These are phyloP conservation scores for Singerocomus inundabilis DNA, from an alignment of 1,284 basidiomycete species.

Conservation along the genomic window DNA sequence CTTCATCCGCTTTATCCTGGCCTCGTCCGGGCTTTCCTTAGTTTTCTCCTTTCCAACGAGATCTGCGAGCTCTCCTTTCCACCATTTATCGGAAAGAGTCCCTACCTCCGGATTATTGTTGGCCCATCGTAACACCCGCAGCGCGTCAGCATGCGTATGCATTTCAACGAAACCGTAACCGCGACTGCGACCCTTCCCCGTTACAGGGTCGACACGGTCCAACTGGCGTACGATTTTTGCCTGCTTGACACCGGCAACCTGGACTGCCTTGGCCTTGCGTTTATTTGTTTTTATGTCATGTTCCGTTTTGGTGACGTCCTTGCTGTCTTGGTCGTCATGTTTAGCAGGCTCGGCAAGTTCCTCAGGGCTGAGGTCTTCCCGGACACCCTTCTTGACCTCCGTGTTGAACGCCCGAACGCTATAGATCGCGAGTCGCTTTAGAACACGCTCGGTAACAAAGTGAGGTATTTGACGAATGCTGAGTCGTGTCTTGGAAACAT, in stretches of 20 bases:
- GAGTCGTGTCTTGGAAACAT: slow-evolving; percentile 91
- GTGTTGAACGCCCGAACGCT: slow-evolving; percentile 77
- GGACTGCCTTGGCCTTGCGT: slow-evolving; percentile 39
- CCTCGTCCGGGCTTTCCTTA: slow-evolving; percentile 43
- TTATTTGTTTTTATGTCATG: slow-evolving; percentile 34
- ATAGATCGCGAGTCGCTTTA: slow-evolving; percentile 86
- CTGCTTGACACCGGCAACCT: slow-evolving; percentile 74
- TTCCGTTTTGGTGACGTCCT: slow-evolving; percentile 32
- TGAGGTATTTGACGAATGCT: slow-evolving; percentile 91
- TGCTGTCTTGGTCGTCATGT: slow-evolving; percentile 23
- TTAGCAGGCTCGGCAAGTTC: slow-evolving; percentile 56
- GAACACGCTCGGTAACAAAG: slow-evolving; percentile 84
- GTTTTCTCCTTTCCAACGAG: slow-evolving; percentile 60
- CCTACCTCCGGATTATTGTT: slow-evolving; percentile 82
- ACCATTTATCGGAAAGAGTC: slow-evolving; percentile 74
- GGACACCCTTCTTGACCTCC: slow-evolving; percentile 69
- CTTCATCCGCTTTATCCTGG: slow-evolving; percentile 55
- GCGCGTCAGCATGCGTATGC: slow-evolving; percentile 82
- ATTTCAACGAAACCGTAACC: slow-evolving; percentile 98
- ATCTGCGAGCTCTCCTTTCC: slow-evolving; percentile 77
- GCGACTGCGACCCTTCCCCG: slow-evolving; percentile 82
- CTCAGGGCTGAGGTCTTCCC: slow-evolving; percentile 67
- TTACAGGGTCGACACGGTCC: slow-evolving; percentile 86
- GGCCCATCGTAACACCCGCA: slow-evolving; percentile 90
- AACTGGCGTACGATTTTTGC: slow-evolving; percentile 86